Evolutionary conservation across 129 eudicot genomes (phyloP).

Genomic region (Deinandra increscens): DNA sequence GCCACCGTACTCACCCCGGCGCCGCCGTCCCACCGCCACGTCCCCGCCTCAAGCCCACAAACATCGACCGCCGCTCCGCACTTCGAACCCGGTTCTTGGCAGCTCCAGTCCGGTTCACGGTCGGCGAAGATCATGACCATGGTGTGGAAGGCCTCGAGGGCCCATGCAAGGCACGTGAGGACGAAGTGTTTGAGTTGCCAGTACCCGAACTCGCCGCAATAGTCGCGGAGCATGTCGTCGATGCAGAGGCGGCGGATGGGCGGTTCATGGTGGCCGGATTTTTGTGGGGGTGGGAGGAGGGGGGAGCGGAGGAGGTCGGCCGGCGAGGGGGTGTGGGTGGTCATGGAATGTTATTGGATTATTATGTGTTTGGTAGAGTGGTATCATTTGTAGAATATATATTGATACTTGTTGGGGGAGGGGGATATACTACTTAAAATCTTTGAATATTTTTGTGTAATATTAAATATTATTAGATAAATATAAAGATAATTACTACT

Average conservation of each 20-base stretch:
- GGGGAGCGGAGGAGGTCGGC: constrained; percentile 45
- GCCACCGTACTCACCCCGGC: constrained; percentile 62
- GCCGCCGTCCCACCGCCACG: constrained; percentile 76
- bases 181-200: constrained; percentile 90
- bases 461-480: not conserved
- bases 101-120: constrained; percentile 77
- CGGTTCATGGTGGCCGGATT: constrained; percentile 23
- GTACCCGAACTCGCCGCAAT: constrained; percentile 91
- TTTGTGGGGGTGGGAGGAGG: constrained; percentile 29
- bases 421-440: too few relatives aligned
- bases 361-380: not conserved
- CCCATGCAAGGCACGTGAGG: constrained; percentile 75
- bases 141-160: constrained; percentile 89
- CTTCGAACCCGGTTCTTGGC: constrained; percentile 30
- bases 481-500: not conserved
- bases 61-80: constrained; percentile 27
- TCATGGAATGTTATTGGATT: constrained; percentile 14
- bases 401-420: not conserved
- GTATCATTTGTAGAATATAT: not conserved
- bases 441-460: not conserved
- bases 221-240: constrained; percentile 67
- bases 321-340: constrained; percentile 22
- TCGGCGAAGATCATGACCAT: constrained; percentile 98
- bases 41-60: constrained; percentile 51
- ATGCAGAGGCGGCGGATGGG: constrained; percentile 55